Conservation (phyloP, 176 grass and related monocot species). For the Triticum turgidum region DNA sequence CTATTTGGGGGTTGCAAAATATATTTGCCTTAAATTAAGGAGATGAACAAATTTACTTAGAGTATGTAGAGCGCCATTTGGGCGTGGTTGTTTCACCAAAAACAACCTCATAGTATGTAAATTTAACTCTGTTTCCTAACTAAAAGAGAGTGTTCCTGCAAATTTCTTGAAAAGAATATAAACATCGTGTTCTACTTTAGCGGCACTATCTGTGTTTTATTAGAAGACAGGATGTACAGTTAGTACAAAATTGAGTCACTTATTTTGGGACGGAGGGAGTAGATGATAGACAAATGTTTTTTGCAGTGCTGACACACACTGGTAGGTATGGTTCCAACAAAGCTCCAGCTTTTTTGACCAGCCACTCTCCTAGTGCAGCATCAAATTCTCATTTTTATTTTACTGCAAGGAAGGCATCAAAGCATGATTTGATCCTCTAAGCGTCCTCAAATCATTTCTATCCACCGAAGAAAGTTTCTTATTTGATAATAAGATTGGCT, state of each 20-base stretch:
- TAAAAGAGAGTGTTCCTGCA: background rate
- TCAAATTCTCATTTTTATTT: background rate
- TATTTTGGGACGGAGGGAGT: too few species aligned
- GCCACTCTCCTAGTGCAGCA: background rate
- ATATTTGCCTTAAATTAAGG: too few species aligned
- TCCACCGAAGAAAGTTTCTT: slow-evolving; percentile 20
- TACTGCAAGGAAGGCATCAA: background rate
- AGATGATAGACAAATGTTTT: too few species aligned
- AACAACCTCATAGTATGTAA: too few species aligned
- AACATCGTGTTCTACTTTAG: background rate
- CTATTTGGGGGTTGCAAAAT: too few species aligned
- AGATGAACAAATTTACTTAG: too few species aligned
- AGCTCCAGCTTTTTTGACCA: slow-evolving; percentile 32
- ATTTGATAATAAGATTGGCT: slow-evolving; percentile 14
- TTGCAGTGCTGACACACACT: too few species aligned
- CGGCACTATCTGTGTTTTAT: background rate
- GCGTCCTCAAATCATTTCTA: slow-evolving; percentile 36
- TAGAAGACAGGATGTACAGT: background rate
- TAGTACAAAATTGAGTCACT: too few species aligned
- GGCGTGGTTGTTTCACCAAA: too few species aligned
- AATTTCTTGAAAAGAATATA: background rate
- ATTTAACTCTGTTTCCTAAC: too few species aligned
- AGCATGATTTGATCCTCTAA: background rate
- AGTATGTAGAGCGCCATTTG: too few species aligned
- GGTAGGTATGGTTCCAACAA: slow-evolving; percentile 43